phyloP scores from a whole-genome alignment of 805 yeast species.

The Spathaspora hagerdaliae region DNA sequence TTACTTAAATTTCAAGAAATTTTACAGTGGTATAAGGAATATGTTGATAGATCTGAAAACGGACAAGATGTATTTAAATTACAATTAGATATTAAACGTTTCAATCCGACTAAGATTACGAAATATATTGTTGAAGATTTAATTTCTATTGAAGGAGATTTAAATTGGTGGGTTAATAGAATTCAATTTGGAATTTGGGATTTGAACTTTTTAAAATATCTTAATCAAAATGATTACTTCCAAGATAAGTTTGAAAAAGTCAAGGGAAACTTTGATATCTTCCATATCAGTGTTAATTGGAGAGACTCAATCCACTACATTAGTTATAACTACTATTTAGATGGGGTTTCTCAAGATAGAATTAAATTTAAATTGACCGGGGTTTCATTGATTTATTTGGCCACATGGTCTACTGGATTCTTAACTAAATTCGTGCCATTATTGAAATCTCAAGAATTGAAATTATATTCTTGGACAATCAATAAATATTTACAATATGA shows the following conservation, averaged over 20 bases:
- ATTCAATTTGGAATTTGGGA: constrained; percentile 42
- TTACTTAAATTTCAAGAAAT: constrained; percentile 28
- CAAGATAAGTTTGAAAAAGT: constrained; percentile 17
- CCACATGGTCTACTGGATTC: constrained; percentile 35
- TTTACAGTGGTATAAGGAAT: constrained; percentile 27
- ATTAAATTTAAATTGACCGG: constrained; percentile 29
- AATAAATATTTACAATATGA: constrained; percentile 32
- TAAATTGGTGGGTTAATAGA: constrained; percentile 35
- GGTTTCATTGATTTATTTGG: constrained; percentile 32
- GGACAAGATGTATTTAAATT: constrained; percentile 17
- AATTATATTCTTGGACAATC: constrained; percentile 38
- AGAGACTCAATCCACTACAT: constrained; percentile 27
- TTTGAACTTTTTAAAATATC: constrained; percentile 30
- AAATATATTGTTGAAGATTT: constrained; percentile 27
- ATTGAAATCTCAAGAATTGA: constrained; percentile 25
- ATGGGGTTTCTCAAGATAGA: constrained; percentile 15
- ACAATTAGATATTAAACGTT: constrained; percentile 37
- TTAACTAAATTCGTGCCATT: constrained; percentile 34
- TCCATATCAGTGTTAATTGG: constrained; percentile 35
- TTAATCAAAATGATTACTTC: constrained; percentile 37
- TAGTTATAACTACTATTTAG: constrained; percentile 31
- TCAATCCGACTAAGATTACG: constrained; percentile 33
- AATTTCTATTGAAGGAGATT: constrained; percentile 22
- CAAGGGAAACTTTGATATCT: constrained; percentile 21
- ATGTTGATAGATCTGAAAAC: constrained; percentile 10